These are phyloP conservation scores for Nepenthes mirabilis DNA, from an alignment of 148 eudicot species.

Conservation along the genomic window DNA sequence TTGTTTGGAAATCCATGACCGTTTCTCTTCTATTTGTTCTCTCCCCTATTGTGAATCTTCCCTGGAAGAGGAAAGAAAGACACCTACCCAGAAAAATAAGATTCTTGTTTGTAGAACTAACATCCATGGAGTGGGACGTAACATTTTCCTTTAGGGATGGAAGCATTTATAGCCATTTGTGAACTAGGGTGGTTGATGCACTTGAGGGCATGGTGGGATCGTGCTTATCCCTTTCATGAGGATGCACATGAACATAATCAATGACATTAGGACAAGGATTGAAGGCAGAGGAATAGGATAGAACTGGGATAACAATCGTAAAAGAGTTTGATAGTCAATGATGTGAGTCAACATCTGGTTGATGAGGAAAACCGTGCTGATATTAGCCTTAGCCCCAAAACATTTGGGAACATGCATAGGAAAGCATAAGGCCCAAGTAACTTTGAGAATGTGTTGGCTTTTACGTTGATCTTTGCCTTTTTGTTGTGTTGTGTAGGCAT, in stretches of 20 bases:
- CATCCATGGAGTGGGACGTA: neutral
- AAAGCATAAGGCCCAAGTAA: neutral
- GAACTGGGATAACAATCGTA: too few relatives aligned
- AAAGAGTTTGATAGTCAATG: too few relatives aligned
- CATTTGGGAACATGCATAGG: neutral
- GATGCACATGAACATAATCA: neutral
- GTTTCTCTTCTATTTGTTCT: too few relatives aligned
- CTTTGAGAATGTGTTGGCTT: neutral
- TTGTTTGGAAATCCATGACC: too few relatives aligned
- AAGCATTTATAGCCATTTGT: neutral
- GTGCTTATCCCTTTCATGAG: neutral
- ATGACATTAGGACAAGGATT: neutral
- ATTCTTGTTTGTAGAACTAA: neutral
- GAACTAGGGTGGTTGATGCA: neutral
- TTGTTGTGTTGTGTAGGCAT: neutral
- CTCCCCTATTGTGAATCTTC: too few relatives aligned
- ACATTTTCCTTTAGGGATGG: neutral
- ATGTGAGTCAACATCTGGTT: too few relatives aligned
- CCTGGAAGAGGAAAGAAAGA: too few relatives aligned
- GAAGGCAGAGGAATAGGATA: too few relatives aligned
- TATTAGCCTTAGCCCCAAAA: neutral
- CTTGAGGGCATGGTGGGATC: constrained; percentile 1
- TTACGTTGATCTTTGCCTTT: neutral
- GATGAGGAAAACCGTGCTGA: too few relatives aligned
- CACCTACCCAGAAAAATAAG: neutral